Conservation (phyloP, 2,329 filamentous ascomycete species). For the Aspergillus tubingensis region DNA sequence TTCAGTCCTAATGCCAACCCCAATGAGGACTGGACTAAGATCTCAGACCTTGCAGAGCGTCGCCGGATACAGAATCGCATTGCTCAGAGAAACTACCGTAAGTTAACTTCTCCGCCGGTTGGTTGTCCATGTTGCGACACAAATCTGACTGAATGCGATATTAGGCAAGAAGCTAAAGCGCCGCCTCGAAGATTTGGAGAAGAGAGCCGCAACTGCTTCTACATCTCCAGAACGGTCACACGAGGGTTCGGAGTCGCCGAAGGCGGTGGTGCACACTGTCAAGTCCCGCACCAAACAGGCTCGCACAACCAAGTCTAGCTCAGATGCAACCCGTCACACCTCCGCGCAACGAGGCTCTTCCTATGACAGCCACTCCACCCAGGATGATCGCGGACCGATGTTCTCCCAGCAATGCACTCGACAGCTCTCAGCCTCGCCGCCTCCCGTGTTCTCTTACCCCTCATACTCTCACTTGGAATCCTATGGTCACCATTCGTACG, state of each 20-base stretch:
- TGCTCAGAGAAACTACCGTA: conserved; percentile 96
- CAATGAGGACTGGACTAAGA: conserved; percentile 99
- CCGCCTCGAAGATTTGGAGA: conserved; percentile 65
- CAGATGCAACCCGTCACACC: conserved; percentile 25
- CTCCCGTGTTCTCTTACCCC: conserved; percentile 57
- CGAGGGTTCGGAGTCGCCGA: conserved; percentile 51
- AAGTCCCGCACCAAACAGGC: conserved; percentile 31
- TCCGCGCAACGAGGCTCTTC: conserved; percentile 36
- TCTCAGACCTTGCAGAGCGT: conserved; percentile 92
- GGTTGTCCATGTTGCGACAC: background rate
- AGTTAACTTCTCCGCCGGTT: conserved; percentile 38
- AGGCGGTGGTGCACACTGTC: conserved; percentile 20
- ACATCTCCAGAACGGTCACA: conserved; percentile 62
- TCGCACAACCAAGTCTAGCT: conserved; percentile 30
- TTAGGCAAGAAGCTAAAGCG: conserved; percentile 68
- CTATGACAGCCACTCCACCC: conserved; percentile 35
- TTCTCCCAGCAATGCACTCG: conserved; percentile 61
- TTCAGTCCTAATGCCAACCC: conserved; percentile 93
- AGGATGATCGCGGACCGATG: conserved; percentile 54
- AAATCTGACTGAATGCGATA: conserved; percentile 4
- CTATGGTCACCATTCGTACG: conserved; percentile 39
- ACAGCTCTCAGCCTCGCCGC: conserved; percentile 61
- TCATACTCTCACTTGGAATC: conserved; percentile 50
- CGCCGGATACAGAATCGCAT: conserved; percentile 96
- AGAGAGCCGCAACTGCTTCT: conserved; percentile 62